These are phyloP conservation scores for Hypoxylon sp. DNA, from an alignment of 2,329 filamentous ascomycete genomes.

Conservation along the genomic window DNA sequence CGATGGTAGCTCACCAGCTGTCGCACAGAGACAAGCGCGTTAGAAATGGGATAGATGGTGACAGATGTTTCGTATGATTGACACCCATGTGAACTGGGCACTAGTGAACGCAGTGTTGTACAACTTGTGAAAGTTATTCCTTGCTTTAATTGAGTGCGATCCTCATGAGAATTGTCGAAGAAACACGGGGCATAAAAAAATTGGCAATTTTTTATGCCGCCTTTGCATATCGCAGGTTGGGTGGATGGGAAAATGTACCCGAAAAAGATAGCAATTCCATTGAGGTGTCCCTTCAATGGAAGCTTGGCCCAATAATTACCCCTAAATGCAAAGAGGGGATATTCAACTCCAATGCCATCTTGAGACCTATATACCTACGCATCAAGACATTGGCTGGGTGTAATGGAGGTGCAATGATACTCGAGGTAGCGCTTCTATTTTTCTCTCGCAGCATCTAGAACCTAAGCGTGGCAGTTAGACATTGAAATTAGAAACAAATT, in stretches of 20 bases:
- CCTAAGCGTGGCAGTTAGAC: slow-evolving; percentile 41
- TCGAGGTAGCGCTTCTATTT: slow-evolving; percentile 35
- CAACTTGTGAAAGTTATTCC: slow-evolving; percentile 35
- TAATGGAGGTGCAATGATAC: slow-evolving; percentile 41
- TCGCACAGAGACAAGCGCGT: slow-evolving; percentile 43
- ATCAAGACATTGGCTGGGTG: slow-evolving; percentile 33
- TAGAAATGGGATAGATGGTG: slow-evolving; percentile 42
- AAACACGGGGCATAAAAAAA: slow-evolving; percentile 42
- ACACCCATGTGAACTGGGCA: slow-evolving; percentile 45
- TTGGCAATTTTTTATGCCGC: slow-evolving; percentile 30
- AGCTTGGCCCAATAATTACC: slow-evolving; percentile 40
- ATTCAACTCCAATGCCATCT: slow-evolving; percentile 31
- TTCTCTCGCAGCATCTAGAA: slow-evolving; percentile 45
- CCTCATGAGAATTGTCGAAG: slow-evolving; percentile 29
- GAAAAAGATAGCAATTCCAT: slow-evolving; percentile 39
- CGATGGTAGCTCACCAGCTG: slow-evolving; percentile 41
- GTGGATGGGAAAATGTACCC: slow-evolving; percentile 39
- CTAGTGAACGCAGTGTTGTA: slow-evolving; percentile 38
- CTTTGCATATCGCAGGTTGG: slow-evolving; percentile 32
- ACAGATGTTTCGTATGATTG: slow-evolving; percentile 46
- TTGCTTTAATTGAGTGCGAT: slow-evolving; percentile 31
- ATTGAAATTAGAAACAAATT: slow-evolving; percentile 43
- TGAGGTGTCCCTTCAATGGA: slow-evolving; percentile 23
- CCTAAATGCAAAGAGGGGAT: slow-evolving; percentile 36
- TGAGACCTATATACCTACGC: slow-evolving; percentile 15